phyloP scores from a whole-genome alignment of 2,329 filamentous ascomycete species.

The Xylaria sp. region DNA sequence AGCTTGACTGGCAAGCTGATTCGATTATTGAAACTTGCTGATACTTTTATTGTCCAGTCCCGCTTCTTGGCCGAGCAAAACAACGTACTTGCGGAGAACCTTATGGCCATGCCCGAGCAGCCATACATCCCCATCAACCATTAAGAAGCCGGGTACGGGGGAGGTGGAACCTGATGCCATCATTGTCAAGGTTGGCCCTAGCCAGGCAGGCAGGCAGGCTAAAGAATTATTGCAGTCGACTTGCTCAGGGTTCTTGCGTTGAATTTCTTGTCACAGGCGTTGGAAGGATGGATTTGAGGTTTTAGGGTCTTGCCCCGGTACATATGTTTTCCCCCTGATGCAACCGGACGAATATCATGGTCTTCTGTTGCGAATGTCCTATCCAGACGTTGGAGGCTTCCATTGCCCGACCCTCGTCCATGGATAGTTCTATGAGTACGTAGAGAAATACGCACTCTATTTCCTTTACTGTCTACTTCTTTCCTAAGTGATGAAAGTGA shows the following conservation, averaged over 20 bases:
- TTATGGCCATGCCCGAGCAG: slow-evolving; percentile 34
- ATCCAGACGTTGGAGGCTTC: not conserved
- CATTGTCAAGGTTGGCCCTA: not conserved
- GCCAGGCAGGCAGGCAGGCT: not conserved
- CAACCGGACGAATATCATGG: too few relatives aligned
- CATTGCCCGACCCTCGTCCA: not conserved
- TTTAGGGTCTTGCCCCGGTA: not conserved
- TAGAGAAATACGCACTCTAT: too few relatives aligned
- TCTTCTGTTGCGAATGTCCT: not conserved
- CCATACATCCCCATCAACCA: slow-evolving; percentile 13
- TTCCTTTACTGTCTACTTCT: too few relatives aligned
- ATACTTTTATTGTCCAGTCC: slow-evolving; percentile 37
- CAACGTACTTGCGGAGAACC: slow-evolving; percentile 30
- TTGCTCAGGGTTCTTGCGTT: not conserved
- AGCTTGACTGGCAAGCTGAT: slow-evolving; percentile 88
- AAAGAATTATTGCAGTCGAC: not conserved
- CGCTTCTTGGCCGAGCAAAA: slow-evolving; percentile 10
- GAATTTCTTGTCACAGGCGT: not conserved
- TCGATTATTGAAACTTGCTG: slow-evolving; percentile 35
- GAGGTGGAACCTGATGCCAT: not conserved
- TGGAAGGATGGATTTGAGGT: not conserved
- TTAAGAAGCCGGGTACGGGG: not conserved
- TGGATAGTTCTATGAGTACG: not conserved
- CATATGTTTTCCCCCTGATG: not conserved
- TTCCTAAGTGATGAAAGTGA: too few relatives aligned